Conservation (phyloP, 352 stramenopile species). For the Pythium phragmiticola region DNA sequence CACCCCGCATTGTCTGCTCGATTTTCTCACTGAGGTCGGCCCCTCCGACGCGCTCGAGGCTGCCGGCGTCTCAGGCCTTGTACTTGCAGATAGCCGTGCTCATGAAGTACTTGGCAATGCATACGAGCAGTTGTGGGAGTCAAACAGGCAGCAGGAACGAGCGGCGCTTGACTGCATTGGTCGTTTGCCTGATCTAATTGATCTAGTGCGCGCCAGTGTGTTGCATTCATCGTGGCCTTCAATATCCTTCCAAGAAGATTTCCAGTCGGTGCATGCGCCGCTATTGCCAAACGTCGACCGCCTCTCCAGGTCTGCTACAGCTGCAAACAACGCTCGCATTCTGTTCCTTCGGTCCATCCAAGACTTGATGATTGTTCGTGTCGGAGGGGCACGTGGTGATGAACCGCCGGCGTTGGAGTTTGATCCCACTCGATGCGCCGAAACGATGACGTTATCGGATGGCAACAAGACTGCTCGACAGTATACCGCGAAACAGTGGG, state of each 20-base stretch:
- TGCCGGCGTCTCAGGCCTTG: slow-evolving; percentile 31
- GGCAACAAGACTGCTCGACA: slow-evolving; percentile 84
- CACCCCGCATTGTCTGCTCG: slow-evolving; percentile 60
- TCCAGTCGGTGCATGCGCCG: slow-evolving; percentile 64
- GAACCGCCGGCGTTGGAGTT: slow-evolving; percentile 83
- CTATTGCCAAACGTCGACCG: slow-evolving; percentile 63
- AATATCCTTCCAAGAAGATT: slow-evolving; percentile 61
- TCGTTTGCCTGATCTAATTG: slow-evolving; percentile 50
- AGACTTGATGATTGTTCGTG: slow-evolving; percentile 81
- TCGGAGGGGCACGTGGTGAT: slow-evolving; percentile 70
- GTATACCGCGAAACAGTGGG: slow-evolving; percentile 90
- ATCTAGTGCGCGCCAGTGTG: slow-evolving; percentile 69
- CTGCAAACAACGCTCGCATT: slow-evolving; percentile 44
- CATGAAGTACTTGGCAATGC: slow-evolving; percentile 52
- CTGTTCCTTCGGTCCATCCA: slow-evolving; percentile 78
- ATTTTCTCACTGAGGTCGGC: slow-evolving; percentile 64
- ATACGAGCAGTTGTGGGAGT: slow-evolving; percentile 75
- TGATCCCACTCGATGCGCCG: slow-evolving; percentile 80
- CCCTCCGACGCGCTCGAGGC: slow-evolving; percentile 57
- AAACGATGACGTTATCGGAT: slow-evolving; percentile 88
- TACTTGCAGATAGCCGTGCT: slow-evolving; percentile 42
- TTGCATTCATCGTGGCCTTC: slow-evolving; percentile 48
- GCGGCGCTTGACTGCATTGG: slow-evolving; percentile 75
- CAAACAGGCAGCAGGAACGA: slow-evolving; percentile 50
- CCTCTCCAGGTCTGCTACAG: slow-evolving; percentile 24